Evolutionary conservation across 306 rosid genomes (phyloP).

Genomic region (Acmispon strigosus): DNA sequence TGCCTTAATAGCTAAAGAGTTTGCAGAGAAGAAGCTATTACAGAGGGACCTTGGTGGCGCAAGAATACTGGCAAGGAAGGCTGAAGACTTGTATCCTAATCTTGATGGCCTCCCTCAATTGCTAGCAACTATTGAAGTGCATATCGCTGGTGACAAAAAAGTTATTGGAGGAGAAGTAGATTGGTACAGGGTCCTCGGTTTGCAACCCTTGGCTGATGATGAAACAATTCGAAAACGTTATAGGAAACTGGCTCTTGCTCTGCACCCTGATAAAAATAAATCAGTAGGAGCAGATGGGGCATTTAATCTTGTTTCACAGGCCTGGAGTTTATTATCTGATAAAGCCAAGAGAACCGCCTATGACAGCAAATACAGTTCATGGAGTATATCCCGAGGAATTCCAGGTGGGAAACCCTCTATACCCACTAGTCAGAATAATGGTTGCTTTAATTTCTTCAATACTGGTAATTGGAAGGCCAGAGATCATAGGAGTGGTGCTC

Average conservation of each 20-base stretch:
- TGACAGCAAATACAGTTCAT: conserved; percentile 32
- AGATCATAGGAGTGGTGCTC: conserved; percentile 23
- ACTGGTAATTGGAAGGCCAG: conserved; percentile 21
- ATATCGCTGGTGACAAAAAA: conserved; percentile 51
- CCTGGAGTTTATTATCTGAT: conserved; percentile 61
- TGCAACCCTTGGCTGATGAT: conserved; percentile 48
- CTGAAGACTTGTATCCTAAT: conserved; percentile 48
- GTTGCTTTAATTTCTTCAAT: conserved; percentile 20
- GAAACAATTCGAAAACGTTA: conserved; percentile 52
- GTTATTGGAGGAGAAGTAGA: conserved; percentile 48
- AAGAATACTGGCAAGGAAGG: conserved; percentile 51
- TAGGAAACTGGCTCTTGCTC: conserved; percentile 44
- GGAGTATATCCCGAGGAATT: conserved; percentile 6
- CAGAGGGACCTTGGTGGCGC: conserved; percentile 45
- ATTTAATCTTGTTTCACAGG: conserved; percentile 57
- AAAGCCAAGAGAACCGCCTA: conserved; percentile 31
- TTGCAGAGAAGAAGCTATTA: conserved; percentile 58
- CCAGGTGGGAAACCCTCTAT: conserved; percentile 19
- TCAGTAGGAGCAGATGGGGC: conserved; percentile 79
- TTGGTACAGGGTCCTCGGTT: conserved; percentile 74
- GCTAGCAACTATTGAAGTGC: conserved; percentile 54
- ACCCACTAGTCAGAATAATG: conserved; percentile 34
- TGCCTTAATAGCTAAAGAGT: conserved; percentile 50
- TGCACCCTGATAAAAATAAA: conserved; percentile 81
- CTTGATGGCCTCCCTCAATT: conserved; percentile 60